Percentiles rank a stretch among this genome's conserved stretches.
Evolutionary conservation across 2,329 filamentous ascomycete genomes (phyloP).

Genomic region (Aspergillus novofumigatus): DNA sequence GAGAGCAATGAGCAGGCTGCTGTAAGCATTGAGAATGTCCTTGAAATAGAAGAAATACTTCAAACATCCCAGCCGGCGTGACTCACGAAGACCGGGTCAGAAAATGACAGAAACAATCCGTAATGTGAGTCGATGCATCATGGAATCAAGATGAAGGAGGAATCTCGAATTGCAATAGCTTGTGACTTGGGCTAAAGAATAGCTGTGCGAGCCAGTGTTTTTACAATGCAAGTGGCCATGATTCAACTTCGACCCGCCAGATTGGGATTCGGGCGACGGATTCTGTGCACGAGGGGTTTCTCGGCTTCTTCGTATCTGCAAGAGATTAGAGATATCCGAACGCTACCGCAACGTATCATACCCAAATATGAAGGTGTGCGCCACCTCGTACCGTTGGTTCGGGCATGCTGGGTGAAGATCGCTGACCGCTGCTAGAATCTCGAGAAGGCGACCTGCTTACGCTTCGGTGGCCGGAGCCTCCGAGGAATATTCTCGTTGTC

Average conservation of each 20-base stretch:
- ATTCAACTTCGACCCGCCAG: conserved; percentile 10
- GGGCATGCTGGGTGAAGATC: not conserved
- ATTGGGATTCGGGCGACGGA: conserved; percentile 8
- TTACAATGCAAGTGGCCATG: conserved; percentile 18
- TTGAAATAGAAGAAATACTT: not conserved
- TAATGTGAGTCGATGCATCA: not conserved
- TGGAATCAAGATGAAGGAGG: not conserved
- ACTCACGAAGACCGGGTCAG: not conserved
- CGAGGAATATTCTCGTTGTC: conserved; percentile 64
- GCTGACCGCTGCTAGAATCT: conserved; percentile 45
- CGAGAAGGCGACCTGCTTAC: conserved; percentile 58
- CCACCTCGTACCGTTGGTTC: conserved; percentile 7
- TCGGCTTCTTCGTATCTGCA: conserved; percentile 35
- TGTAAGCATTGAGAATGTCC: not conserved
- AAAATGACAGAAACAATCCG: not conserved
- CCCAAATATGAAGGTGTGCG: conserved; percentile 60
- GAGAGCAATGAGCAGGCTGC: not conserved
- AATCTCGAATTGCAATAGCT: too few relatives aligned
- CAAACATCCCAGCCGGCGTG: not conserved
- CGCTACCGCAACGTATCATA: conserved; percentile 49
- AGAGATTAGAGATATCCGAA: conserved; percentile 44
- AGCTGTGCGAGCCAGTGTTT: not conserved
- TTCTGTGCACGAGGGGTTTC: conserved; percentile 33
- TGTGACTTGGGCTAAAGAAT: not conserved
- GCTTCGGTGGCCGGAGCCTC: conserved; percentile 64